These are phyloP conservation scores for Triticum timopheevii DNA, from an alignment of 176 grass and related monocot species.

Conservation along the genomic window DNA sequence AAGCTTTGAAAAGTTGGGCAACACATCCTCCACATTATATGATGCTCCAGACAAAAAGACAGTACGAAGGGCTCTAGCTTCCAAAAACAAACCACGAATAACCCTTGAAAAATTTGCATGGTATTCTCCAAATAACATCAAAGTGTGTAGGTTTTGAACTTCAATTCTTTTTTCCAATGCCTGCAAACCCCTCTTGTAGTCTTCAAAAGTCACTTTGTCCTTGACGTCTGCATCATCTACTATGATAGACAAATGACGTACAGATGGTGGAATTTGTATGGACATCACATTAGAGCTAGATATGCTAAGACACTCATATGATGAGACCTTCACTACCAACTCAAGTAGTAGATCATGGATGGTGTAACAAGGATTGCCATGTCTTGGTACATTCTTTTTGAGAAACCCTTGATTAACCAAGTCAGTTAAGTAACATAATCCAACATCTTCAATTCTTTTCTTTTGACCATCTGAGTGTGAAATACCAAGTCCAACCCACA, in stretches of 20 bases:
- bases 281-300: neutral
- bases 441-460: slow-evolving; percentile 14
- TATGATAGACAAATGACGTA: slow-evolving; percentile 34
- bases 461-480: neutral
- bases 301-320: slow-evolving; percentile 21
- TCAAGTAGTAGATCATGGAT: slow-evolving; percentile 35
- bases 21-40: neutral
- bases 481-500: slow-evolving; percentile 37
- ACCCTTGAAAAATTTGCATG: neutral
- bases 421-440: neutral
- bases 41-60: neutral
- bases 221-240: neutral
- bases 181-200: neutral
- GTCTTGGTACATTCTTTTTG: neutral
- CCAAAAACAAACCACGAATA: neutral
- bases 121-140: slow-evolving; percentile 15
- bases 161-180: neutral
- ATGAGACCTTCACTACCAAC: neutral
- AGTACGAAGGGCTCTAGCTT: neutral
- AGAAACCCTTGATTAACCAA: neutral
- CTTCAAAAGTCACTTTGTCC: neutral
- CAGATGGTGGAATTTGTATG: neutral
- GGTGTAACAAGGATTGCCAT: no score
- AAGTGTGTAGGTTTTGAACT: neutral
- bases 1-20: neutral